Evolutionary conservation across 495 filamentous ascomycete species (phyloP).

Genomic region (Hypoxylon trugodes): DNA sequence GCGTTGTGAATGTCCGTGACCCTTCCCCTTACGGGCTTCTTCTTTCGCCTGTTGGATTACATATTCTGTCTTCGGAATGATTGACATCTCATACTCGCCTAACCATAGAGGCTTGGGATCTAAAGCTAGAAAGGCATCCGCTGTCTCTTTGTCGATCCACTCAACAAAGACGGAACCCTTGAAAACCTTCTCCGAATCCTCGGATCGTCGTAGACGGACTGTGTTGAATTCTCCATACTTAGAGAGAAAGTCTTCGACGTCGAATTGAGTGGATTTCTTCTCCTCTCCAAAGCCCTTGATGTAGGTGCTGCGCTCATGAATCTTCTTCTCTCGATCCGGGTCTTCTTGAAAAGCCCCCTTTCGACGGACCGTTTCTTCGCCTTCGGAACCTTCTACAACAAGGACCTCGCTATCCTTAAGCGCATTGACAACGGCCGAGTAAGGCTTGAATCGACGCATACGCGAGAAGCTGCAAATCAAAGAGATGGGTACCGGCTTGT

Average conservation of each 20-base stretch:
- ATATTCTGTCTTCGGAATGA: slow-evolving; percentile 91
- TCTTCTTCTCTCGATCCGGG: slow-evolving; percentile 39
- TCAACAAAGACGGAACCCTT: slow-evolving; percentile 97
- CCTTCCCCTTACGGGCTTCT: slow-evolving; percentile 72
- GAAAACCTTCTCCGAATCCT: slow-evolving; percentile 66
- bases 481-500: slow-evolving; percentile 79
- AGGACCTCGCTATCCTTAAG: slow-evolving; percentile 76
- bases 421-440: slow-evolving; percentile 80
- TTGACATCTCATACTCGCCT: slow-evolving; percentile 70
- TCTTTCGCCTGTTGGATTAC: slow-evolving; percentile 72
- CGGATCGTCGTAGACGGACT: slow-evolving; percentile 86
- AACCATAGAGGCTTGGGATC: slow-evolving; percentile 86
- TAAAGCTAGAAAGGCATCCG: slow-evolving; percentile 77
- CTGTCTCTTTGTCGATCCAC: slow-evolving; percentile 77
- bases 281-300: slow-evolving; percentile 91
- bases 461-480: slow-evolving; percentile 86
- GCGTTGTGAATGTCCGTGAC: slow-evolving; percentile 35
- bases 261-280: slow-evolving; percentile 79
- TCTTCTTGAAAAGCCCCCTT: slow-evolving; percentile 61
- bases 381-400: slow-evolving; percentile 68
- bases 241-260: slow-evolving; percentile 90
- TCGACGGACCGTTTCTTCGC: slow-evolving; percentile 66
- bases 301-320: slow-evolving; percentile 55
- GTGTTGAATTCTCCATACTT: slow-evolving; percentile 78
- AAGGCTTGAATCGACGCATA: slow-evolving; percentile 91